Evolutionary conservation across 176 grass and related monocot species (phyloP).

Genomic region (Carex scoparia): DNA sequence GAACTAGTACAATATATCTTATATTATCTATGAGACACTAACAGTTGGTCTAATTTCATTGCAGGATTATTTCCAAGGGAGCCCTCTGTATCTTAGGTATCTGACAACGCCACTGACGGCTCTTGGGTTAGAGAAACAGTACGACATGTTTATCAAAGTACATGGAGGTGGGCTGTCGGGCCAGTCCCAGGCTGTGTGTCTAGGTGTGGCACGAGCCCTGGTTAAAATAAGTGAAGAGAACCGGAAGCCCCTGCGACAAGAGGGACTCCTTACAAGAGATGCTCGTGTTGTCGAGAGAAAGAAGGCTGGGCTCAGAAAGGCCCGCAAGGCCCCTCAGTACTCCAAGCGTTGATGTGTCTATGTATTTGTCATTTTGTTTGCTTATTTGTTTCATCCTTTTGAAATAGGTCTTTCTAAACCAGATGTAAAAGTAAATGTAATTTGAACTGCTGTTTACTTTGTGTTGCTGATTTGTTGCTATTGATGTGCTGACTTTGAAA

Average conservation of each 20-base stretch:
- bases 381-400: conserved; percentile 5
- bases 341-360: conserved; percentile 63
- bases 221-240: conserved; percentile 77
- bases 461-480: not conserved
- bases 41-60: conserved; percentile 13
- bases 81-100: conserved; percentile 74
- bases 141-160: conserved; percentile 87
- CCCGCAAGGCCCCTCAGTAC: conserved; percentile 81
- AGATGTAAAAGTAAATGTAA: conserved; percentile 20
- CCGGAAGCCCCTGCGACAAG: conserved; percentile 48
- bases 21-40: not conserved
- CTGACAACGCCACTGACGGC: conserved; percentile 60
- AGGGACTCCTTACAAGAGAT: conserved; percentile 87
- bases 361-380: conserved; percentile 25
- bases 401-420: not conserved
- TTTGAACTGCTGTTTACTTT: conserved; percentile 10
- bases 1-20: not conserved
- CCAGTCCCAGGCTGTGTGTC: conserved; percentile 84
- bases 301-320: conserved; percentile 92
- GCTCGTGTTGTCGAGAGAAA: conserved; percentile 95
- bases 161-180: conserved; percentile 86
- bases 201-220: conserved; percentile 76
- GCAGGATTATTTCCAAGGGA: conserved; percentile 89
- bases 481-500: not conserved
- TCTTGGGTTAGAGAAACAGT: conserved; percentile 75